These are phyloP conservation scores for Pulveroboletus sp. DNA, from an alignment of 768 basidiomycete species.

Conservation along the genomic window DNA sequence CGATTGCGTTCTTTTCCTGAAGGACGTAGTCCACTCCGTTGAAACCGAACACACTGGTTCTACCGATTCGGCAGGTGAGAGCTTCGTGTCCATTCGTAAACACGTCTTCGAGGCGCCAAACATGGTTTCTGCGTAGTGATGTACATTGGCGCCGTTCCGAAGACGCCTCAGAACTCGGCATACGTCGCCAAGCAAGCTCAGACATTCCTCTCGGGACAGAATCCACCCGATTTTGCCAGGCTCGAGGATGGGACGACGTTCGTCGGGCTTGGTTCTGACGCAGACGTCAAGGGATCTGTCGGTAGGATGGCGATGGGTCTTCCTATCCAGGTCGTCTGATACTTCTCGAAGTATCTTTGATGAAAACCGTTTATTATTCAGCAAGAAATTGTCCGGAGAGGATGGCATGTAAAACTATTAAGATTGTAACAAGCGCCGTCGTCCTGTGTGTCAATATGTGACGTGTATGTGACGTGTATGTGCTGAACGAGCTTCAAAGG, in stretches of 20 bases:
- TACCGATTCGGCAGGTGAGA: slow-evolving; percentile 56
- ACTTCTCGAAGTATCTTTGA: not conserved
- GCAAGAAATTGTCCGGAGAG: no score
- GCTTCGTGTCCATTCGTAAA: not conserved
- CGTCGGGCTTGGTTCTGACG: slow-evolving; percentile 37
- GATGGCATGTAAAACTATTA: not conserved
- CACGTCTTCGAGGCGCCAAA: not conserved
- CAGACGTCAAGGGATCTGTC: slow-evolving; percentile 35
- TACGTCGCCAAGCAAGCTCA: slow-evolving; percentile 64
- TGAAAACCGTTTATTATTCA: not conserved
- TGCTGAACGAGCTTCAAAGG: no score
- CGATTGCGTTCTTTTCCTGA: slow-evolving; percentile 4
- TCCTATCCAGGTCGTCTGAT: slow-evolving; percentile 17
- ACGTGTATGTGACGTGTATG: no score
- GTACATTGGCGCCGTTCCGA: slow-evolving; percentile 73
- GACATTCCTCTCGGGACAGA: slow-evolving; percentile 52
- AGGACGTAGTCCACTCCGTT: slow-evolving; percentile 47
- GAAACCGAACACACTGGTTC: slow-evolving; percentile 50
- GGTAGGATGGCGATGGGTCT: slow-evolving; percentile 45
- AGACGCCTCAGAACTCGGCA: slow-evolving; percentile 54
- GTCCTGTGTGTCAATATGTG: no score
- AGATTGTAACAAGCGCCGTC: no score
- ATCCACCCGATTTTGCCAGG: slow-evolving; percentile 70
- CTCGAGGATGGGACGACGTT: slow-evolving; percentile 39
- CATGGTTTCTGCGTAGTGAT: slow-evolving; percentile 44